Evolutionary conservation across 148 eudicot genomes (phyloP), one percentile per base, ranked within the genome.

Genomic region (Vaccinium myrtillus): DNA sequence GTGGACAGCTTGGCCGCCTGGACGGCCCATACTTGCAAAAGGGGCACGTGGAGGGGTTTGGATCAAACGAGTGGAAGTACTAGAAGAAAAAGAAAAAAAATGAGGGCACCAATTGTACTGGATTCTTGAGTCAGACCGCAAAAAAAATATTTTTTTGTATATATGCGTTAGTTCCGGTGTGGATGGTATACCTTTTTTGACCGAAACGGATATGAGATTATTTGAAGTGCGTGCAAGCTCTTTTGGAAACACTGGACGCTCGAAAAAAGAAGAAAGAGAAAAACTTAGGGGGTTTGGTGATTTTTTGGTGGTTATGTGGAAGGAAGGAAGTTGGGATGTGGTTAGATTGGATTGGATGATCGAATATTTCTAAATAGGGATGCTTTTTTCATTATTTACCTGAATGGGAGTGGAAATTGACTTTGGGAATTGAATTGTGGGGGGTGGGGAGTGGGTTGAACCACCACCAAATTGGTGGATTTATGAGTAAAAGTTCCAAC

Each of bases 391-490:
- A 2, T 81, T 83, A 0, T 6, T 18, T 1, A 1, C 15, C 6
- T 69, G 81, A 21, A 48, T 71, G 67, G 48, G 70, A 81, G 69
- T 81, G 80, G 58, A 56, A 74, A 79, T 54, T 81, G 82, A 84
- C 83, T 67, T 79, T 82, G 50, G 71, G 82, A 48, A 6, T 56
- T 43, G 43, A 83, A 75, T 82, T 61, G 77, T 5, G n/a, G 75
- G 10, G 53, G 67, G 85, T 32, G 46, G 78, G 76, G 73, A 86
- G 84, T 86, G 88, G 81, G 85, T 88, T 81, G 86, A 86, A 88
- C 90, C 85, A 86, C 88, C 90, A 77, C n/a, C 43, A 78, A 77
- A 63, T 67, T 16, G 82, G n/a, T 70, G 67, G 16, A 69, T 14
- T 13, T 76, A 63, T 63, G 30, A 8, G 36, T 36, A 30, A 25